phyloP scores from a whole-genome alignment of 768 basidiomycete species.

The Pisolithus tinctorius region DNA sequence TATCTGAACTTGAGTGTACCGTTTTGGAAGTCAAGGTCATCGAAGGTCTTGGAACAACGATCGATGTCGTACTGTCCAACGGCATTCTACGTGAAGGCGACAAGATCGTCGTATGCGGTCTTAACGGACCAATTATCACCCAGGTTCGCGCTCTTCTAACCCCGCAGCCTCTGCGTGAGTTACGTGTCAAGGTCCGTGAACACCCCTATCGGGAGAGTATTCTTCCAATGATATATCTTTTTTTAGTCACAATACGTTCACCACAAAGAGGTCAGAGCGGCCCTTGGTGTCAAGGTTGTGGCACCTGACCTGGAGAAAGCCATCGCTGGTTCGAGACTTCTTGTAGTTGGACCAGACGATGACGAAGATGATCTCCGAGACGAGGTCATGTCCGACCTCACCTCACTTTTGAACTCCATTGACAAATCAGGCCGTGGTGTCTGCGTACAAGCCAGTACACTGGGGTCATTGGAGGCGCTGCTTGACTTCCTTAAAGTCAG shows the following conservation, averaged over 20 bases:
- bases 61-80: slow-evolving; percentile 94
- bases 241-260: slow-evolving; percentile 89
- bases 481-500: slow-evolving; percentile 91
- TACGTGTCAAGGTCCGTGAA: slow-evolving; percentile 80
- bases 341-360: slow-evolving; percentile 91
- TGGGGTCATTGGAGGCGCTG: slow-evolving; percentile 94
- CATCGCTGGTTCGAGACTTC: slow-evolving; percentile 90
- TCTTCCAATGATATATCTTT: slow-evolving; percentile 2
- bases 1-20: slow-evolving; percentile 95
- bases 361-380: slow-evolving; percentile 94
- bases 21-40: slow-evolving; percentile 98
- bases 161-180: slow-evolving; percentile 91
- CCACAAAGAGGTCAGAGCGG: slow-evolving; percentile 95
- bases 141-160: slow-evolving; percentile 91
- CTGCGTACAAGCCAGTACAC: slow-evolving; percentile 94
- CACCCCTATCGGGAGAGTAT: background rate
- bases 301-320: slow-evolving; percentile 97
- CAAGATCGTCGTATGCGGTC: slow-evolving; percentile 90
- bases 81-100: slow-evolving; percentile 90
- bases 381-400: slow-evolving; percentile 95
- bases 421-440: slow-evolving; percentile 96
- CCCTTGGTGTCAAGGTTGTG: slow-evolving; percentile 91
- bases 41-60: slow-evolving; percentile 95
- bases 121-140: slow-evolving; percentile 96
- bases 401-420: slow-evolving; percentile 79